Percentiles rank a stretch among this genome's conserved stretches.
Conservation (phyloP, 2,329 filamentous ascomycete genomes). For the Plectosphaerella plurivora region DNA sequence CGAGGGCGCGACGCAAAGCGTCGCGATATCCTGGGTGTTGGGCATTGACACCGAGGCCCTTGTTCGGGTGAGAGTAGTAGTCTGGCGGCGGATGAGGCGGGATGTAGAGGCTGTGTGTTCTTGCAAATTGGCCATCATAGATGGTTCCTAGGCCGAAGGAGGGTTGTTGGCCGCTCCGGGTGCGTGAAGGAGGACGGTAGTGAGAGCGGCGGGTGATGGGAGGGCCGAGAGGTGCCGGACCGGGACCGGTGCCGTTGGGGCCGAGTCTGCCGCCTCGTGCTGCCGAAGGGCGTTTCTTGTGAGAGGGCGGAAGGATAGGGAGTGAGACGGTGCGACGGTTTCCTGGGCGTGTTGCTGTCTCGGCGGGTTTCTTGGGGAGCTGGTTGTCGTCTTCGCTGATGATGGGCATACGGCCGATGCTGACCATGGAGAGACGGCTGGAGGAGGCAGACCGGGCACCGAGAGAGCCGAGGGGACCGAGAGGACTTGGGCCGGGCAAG, state of each 20-base stretch:
- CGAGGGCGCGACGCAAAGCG: too few species aligned
- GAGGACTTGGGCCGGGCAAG: background rate
- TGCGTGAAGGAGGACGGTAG: background rate
- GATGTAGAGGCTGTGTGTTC: background rate
- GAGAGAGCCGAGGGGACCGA: too few species aligned
- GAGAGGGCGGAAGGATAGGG: too few species aligned
- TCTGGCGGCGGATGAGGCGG: conserved; percentile 9
- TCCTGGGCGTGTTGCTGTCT: background rate
- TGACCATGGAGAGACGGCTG: conserved; percentile 4
- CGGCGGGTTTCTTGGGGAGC: background rate
- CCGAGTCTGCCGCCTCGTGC: too few species aligned
- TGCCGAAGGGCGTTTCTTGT: too few species aligned
- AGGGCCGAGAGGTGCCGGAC: background rate
- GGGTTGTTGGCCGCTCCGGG: background rate
- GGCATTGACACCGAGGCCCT: conserved; percentile 2
- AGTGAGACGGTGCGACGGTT: background rate
- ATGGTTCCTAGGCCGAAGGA: background rate
- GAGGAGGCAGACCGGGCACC: background rate
- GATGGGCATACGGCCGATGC: conserved; percentile 27
- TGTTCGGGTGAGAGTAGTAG: conserved; percentile 8
- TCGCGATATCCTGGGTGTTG: too few species aligned
- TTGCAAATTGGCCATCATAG: too few species aligned
- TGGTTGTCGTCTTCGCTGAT: conserved; percentile 28
- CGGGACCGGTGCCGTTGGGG: background rate
- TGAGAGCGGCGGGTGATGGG: too few species aligned